phyloP scores from a whole-genome alignment of 169 alveolate species.

The Prorocentrum cordatum region DNA sequence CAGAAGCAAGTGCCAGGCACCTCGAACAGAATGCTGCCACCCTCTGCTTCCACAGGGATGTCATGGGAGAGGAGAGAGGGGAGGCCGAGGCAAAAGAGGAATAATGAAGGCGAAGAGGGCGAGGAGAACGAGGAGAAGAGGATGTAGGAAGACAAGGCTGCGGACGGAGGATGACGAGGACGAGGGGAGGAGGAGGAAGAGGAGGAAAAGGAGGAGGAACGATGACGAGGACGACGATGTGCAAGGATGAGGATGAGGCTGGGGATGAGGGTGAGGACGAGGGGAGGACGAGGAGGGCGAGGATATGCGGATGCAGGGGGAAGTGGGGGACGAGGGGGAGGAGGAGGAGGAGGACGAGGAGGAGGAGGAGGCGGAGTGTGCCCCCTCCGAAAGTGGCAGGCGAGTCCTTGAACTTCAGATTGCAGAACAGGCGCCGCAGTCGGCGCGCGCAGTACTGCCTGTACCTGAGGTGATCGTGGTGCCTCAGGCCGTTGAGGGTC shows the following conservation, averaged over 20 bases:
- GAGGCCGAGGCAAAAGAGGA: background rate
- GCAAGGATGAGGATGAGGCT: background rate
- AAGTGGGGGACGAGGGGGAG: too few relatives aligned
- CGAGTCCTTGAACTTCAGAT: background rate
- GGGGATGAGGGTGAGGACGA: background rate
- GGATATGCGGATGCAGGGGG: too few relatives aligned
- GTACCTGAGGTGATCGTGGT: slow-evolving; percentile 35
- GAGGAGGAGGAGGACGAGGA: too few relatives aligned
- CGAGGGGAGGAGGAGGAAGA: background rate
- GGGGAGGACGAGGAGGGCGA: background rate
- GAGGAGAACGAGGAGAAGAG: background rate
- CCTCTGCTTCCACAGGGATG: too few relatives aligned
- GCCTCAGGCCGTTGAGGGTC: slow-evolving; percentile 55
- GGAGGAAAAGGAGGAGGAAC: background rate
- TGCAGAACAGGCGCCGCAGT: background rate
- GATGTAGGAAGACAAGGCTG: too few relatives aligned
- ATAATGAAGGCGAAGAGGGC: too few relatives aligned
- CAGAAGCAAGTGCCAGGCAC: too few relatives aligned
- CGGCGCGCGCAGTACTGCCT: slow-evolving; percentile 37
- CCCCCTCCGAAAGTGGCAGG: too few relatives aligned
- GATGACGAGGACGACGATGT: background rate
- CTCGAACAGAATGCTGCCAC: too few relatives aligned
- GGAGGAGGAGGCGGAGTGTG: too few relatives aligned
- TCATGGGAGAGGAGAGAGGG: too few relatives aligned
- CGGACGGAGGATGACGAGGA: background rate